Base-by-base conservation (phyloP, 495 filamentous ascomycete species). In the Aspergillus kassunensis region DNA sequence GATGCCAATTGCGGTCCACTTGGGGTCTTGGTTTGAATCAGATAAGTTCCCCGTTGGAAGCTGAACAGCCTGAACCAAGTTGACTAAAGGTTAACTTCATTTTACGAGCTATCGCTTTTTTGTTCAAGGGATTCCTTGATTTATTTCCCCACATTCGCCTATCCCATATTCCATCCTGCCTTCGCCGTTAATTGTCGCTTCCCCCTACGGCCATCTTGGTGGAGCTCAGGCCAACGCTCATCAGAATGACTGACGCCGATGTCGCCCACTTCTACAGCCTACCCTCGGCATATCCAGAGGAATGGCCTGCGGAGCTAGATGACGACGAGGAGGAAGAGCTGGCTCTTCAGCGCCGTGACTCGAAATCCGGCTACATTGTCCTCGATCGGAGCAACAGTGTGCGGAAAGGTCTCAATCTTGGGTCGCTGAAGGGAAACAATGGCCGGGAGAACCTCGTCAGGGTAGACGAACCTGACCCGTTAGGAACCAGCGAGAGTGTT, bases 251-350 rank as follows among this genome's bases (percentile, higher is more conserved):
- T 45, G 86, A 95, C 64, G 75, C 83, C 21, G 85, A 81, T 13
- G 81, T 98, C 36, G 82, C 91, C 40, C 90, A 88, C 48, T 86
- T 96, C 72, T 98, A 97, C 73, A 88, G 91, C 62, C 80, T 98
- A 21, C 76, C 83, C 6, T 87, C 81, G 15, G 79, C 87, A 29
- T 92, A 81, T 63, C 95, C 91, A 13, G 76, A 82, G n/a, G 75
- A 85, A 68, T 97, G 91, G 91, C 91, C 95, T 0, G 74, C 82
- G 16, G 86, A 91, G 59, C 85, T 91, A 59, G 84, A 91, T 56
- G 75, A 83, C 30, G 81, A 77, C 58, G 84, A 81, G 0, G 88
- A 89, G 33, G 88, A 90, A 34, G 83, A 86, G 51, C 84, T 85
- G 37, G 73, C 71, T 7, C 55, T 64, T 3, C 68, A 78, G 57